Evolutionary conservation across 164 flowering plant species (phyloP).

Genomic region (Liquidambar formosana): DNA sequence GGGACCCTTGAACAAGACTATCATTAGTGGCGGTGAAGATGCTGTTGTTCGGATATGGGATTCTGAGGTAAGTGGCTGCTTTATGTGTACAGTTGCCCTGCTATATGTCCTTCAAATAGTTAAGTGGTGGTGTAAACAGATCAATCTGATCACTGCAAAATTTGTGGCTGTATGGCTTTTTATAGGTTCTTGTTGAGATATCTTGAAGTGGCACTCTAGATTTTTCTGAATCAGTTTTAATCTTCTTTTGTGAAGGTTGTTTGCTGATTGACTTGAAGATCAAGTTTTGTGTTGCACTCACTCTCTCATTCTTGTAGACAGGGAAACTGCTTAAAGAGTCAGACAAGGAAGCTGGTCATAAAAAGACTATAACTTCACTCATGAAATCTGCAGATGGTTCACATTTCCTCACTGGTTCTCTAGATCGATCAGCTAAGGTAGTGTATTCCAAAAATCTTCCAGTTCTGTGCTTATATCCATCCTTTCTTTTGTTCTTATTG

Average conservation of each 20-base stretch:
- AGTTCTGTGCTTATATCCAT: background rate
- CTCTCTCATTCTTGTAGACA: conserved; percentile 53
- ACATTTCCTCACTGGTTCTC: conserved; percentile 85
- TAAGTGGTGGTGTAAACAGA: too few relatives aligned
- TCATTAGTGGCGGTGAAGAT: conserved; percentile 94
- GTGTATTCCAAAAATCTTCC: background rate
- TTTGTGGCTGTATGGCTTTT: too few relatives aligned
- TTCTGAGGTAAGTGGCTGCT: conserved; percentile 58
- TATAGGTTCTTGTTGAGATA: background rate
- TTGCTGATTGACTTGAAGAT: background rate
- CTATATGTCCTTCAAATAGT: too few relatives aligned
- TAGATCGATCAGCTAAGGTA: conserved; percentile 96
- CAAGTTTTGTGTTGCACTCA: background rate
- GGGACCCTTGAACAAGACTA: conserved; percentile 86
- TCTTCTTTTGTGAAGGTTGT: too few relatives aligned
- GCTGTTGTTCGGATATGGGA: conserved; percentile 88
- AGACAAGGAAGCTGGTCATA: conserved; percentile 77
- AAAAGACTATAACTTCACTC: conserved; percentile 74
- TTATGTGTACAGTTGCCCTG: too few relatives aligned
- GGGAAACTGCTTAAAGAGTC: conserved; percentile 84
- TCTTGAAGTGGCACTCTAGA: too few relatives aligned
- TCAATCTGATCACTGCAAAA: too few relatives aligned
- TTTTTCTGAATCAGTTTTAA: too few relatives aligned
- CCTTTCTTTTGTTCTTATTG: conserved; percentile 1
- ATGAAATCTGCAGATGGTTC: conserved; percentile 76